Evolutionary conservation across 331 rosid species (phyloP).

Genomic region (Acacia concinna): DNA sequence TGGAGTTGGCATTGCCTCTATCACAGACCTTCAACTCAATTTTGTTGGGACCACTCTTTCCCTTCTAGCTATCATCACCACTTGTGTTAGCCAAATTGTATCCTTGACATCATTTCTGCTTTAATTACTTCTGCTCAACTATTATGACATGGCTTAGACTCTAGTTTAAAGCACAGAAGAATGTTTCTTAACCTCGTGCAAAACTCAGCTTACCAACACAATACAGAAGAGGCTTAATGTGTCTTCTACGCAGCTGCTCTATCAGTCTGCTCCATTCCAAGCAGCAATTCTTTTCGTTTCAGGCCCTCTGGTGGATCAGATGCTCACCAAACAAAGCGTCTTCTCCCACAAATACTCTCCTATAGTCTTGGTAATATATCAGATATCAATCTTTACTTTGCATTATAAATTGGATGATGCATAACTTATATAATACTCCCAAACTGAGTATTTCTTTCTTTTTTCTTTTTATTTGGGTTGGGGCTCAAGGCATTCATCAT

Average conservation of each 20-base stretch:
- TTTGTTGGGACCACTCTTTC: slow-evolving; percentile 74
- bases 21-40: slow-evolving; percentile 98
- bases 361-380: slow-evolving; percentile 69
- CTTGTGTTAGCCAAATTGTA: slow-evolving; percentile 98
- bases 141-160: neutral
- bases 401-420: no score
- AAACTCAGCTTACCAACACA: slow-evolving; percentile 90
- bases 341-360: slow-evolving; percentile 82
- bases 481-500: slow-evolving; percentile 71
- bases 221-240: slow-evolving; percentile 94
- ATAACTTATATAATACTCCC: neutral
- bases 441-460: neutral
- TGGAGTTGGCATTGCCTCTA: slow-evolving; percentile 98
- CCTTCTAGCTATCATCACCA: slow-evolving; percentile 85
- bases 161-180: neutral
- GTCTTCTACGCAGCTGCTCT: slow-evolving; percentile 89
- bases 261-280: slow-evolving; percentile 96
- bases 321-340: slow-evolving; percentile 79
- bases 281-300: slow-evolving; percentile 93
- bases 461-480: no score
- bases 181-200: slow-evolving; percentile 50
- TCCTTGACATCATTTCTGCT: slow-evolving; percentile 36
- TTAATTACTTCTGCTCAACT: neutral
- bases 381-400: neutral
- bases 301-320: slow-evolving; percentile 87